Evolutionary conservation across 805 yeast genomes (phyloP).

Genomic region (Naumovozyma dairenensis): DNA sequence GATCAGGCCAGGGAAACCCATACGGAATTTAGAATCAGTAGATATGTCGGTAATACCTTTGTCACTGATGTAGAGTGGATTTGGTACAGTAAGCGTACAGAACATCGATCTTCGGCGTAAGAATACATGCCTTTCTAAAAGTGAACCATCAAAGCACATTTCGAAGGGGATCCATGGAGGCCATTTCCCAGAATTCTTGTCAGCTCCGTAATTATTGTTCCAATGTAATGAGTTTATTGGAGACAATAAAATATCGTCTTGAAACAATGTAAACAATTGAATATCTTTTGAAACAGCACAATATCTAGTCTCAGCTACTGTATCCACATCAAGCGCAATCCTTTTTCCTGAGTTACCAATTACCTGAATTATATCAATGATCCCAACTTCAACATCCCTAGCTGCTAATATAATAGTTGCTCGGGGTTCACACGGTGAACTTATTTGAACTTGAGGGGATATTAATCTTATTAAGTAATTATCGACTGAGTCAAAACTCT

Average conservation of each 20-base stretch:
- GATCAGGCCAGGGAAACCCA: conserved; percentile 39
- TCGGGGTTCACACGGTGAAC: conserved; percentile 36
- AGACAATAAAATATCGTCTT: conserved; percentile 27
- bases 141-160: conserved; percentile 41
- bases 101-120: conserved; percentile 46
- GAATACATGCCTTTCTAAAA: conserved; percentile 36
- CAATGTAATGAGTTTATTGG: conserved; percentile 18
- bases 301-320: conserved; percentile 44
- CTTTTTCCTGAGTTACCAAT: conserved; percentile 24
- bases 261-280: conserved; percentile 42
- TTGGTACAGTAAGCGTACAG: conserved; percentile 40
- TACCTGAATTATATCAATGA: conserved; percentile 36
- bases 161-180: conserved; percentile 63
- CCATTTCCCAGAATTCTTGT: conserved; percentile 34
- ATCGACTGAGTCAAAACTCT: conserved; percentile 35
- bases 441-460: conserved; percentile 54
- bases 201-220: conserved; percentile 26
- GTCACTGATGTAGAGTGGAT: conserved; percentile 37
- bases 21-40: conserved; percentile 23
- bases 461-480: conserved; percentile 45
- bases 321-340: conserved; percentile 23
- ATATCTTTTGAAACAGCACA: conserved; percentile 49
- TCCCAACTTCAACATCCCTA: conserved; percentile 48
- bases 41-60: conserved; percentile 17
- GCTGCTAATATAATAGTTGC: conserved; percentile 45